Conservation (phyloP, 179 eudicot genomes). For the Drosera spatulata region DNA sequence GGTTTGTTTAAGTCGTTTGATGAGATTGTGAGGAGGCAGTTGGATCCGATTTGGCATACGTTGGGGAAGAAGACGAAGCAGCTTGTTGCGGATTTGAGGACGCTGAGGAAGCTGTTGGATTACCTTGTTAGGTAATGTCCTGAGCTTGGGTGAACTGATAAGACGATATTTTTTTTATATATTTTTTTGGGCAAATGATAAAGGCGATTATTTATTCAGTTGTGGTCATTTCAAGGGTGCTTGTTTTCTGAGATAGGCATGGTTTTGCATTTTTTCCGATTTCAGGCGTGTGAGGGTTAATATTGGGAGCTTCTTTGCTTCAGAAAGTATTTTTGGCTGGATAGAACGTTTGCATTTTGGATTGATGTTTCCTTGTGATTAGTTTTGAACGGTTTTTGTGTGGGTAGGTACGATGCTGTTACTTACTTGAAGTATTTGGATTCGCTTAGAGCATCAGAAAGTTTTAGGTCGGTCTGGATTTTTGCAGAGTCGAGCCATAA, state of each 20-base stretch:
- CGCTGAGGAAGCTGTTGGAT: conserved; percentile 86
- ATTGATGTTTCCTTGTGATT: too few species aligned
- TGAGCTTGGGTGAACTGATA: background rate
- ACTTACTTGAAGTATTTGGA: conserved; percentile 97
- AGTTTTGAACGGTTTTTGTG: background rate
- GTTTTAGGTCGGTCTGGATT: conserved; percentile 96
- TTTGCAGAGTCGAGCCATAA: conserved; percentile 95
- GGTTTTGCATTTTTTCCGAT: too few species aligned
- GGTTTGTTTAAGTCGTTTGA: conserved; percentile 97
- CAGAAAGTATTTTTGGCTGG: too few species aligned
- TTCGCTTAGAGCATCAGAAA: conserved; percentile 94
- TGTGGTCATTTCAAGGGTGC: background rate
- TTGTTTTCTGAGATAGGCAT: background rate
- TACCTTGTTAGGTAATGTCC: conserved; percentile 70
- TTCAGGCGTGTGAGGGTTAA: too few species aligned
- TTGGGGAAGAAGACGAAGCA: conserved; percentile 94
- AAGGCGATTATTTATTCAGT: background rate
- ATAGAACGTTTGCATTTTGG: too few species aligned
- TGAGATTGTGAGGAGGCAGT: conserved; percentile 90
- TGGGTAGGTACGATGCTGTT: conserved; percentile 90
- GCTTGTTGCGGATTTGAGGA: conserved; percentile 95
- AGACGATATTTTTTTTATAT: background rate
- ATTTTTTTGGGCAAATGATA: too few species aligned
- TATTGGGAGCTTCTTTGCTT: too few species aligned
- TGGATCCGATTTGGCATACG: conserved; percentile 98